These are phyloP conservation scores for Sugiyamaella marilandica DNA, from an alignment of 805 yeast genomes.

Conservation along the genomic window DNA sequence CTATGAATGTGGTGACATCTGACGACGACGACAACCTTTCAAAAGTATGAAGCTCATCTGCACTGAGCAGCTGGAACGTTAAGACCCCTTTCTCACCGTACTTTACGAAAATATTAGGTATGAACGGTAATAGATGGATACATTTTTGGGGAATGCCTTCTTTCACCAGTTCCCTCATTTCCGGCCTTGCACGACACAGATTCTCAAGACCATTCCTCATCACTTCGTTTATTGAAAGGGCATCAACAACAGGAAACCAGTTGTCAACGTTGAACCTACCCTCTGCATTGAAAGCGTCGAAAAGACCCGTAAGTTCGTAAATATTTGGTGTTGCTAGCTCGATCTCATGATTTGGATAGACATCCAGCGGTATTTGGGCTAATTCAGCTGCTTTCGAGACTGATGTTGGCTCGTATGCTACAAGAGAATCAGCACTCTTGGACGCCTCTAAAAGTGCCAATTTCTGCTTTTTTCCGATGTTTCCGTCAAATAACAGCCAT, in stretches of 20 bases:
- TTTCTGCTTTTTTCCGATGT: constrained; percentile 40
- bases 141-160: constrained; percentile 54
- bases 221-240: constrained; percentile 44
- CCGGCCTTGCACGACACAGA: constrained; percentile 23
- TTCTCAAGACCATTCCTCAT: constrained; percentile 46
- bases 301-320: constrained; percentile 54
- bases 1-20: constrained; percentile 18
- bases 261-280: constrained; percentile 47
- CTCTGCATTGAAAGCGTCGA: constrained; percentile 43
- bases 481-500: constrained; percentile 61
- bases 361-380: constrained; percentile 29
- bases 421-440: constrained; percentile 27
- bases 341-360: constrained; percentile 43
- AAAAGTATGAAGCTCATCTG: constrained; percentile 4
- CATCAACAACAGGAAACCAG: constrained; percentile 76
- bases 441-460: constrained; percentile 20
- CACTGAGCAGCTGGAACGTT: constrained; percentile 34
- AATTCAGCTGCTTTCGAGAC: constrained; percentile 53
- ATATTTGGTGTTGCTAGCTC: constrained; percentile 64
- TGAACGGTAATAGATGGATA: constrained; percentile 66
- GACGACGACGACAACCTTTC: neutral
- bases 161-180: constrained; percentile 30
- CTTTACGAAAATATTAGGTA: constrained; percentile 62
- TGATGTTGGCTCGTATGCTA: constrained; percentile 76
- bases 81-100: constrained; percentile 63